A percentile compares a stretch with the other conserved stretches of the same genome.
These are phyloP conservation scores for Fusarium napiforme DNA, from an alignment of 2,329 filamentous ascomycete species.

Conservation along the genomic window DNA sequence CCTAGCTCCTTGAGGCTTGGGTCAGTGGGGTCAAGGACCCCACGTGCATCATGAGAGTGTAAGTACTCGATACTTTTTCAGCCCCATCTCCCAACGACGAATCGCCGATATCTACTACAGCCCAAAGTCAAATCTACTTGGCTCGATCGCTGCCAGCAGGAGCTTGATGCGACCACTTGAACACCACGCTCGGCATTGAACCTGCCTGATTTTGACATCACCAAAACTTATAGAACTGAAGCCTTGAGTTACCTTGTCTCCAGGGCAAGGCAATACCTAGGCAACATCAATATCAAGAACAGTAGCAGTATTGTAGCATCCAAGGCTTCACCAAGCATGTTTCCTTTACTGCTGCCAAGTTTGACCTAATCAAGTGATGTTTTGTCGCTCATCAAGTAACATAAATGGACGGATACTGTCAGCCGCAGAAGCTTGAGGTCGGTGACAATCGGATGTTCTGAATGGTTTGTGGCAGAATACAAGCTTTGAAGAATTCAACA, in stretches of 20 bases:
- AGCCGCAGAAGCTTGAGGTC: background rate
- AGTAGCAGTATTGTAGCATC: background rate
- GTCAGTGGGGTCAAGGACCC: conserved; percentile 3
- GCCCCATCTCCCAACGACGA: background rate
- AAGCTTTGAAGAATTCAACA: background rate
- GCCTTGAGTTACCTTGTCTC: background rate
- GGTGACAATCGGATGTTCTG: background rate
- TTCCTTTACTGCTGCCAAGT: background rate
- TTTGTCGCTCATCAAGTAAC: background rate
- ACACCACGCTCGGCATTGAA: conserved; percentile 12
- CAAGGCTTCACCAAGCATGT: background rate
- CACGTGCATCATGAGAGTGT: background rate
- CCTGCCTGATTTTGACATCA: conserved; percentile 23
- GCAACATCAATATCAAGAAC: background rate
- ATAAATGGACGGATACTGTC: background rate
- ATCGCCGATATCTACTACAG: background rate
- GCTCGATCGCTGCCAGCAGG: background rate
- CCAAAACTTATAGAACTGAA: conserved; percentile 20
- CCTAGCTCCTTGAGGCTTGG: conserved; percentile 32
- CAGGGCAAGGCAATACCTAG: background rate
- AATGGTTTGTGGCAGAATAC: background rate
- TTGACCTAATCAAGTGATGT: background rate
- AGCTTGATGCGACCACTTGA: conserved; percentile 10
- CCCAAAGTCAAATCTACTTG: background rate
- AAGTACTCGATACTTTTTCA: conserved; percentile 16